Conservation (phyloP, 2,329 filamentous ascomycete species). For the Fusarium sp. region DNA sequence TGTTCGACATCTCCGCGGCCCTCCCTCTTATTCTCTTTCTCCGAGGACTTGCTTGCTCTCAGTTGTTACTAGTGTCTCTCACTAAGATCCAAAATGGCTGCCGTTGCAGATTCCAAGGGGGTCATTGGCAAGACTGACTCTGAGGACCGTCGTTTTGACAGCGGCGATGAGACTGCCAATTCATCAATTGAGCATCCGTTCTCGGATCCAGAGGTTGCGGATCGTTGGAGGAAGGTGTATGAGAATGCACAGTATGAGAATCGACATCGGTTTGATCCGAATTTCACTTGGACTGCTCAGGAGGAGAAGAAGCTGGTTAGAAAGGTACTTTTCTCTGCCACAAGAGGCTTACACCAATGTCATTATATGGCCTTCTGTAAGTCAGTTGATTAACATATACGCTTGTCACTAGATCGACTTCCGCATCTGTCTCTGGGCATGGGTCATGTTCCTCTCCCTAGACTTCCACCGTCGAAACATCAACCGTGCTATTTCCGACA, state of each 20-base stretch:
- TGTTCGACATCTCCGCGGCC: slow-evolving; percentile 30
- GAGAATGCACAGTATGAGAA: slow-evolving; percentile 67
- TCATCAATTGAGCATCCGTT: slow-evolving; percentile 53
- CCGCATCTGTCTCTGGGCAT: slow-evolving; percentile 49
- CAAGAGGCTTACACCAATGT: accelerated
- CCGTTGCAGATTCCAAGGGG: background rate
- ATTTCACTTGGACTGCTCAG: slow-evolving; percentile 53
- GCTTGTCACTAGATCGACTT: slow-evolving; percentile 54
- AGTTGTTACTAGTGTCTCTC: background rate
- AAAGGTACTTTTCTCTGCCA: slow-evolving; percentile 46
- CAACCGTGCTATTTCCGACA: slow-evolving; percentile 52
- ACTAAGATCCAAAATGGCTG: slow-evolving; percentile 21
- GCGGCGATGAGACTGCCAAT: slow-evolving; percentile 32
- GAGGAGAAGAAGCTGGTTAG: slow-evolving; percentile 57
- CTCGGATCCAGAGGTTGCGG: slow-evolving; percentile 58
- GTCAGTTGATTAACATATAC: slow-evolving; percentile 4
- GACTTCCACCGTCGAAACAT: slow-evolving; percentile 58
- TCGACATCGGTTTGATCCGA: slow-evolving; percentile 64
- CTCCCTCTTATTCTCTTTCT: background rate
- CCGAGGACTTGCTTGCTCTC: background rate
- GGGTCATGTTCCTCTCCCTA: slow-evolving; percentile 58
- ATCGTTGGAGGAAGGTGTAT: slow-evolving; percentile 62
- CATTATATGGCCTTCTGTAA: background rate
- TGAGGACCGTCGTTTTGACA: slow-evolving; percentile 28
- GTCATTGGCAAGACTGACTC: slow-evolving; percentile 22